Conservation (phyloP, 176 grass and related monocot species). For the Poa pratensis region DNA sequence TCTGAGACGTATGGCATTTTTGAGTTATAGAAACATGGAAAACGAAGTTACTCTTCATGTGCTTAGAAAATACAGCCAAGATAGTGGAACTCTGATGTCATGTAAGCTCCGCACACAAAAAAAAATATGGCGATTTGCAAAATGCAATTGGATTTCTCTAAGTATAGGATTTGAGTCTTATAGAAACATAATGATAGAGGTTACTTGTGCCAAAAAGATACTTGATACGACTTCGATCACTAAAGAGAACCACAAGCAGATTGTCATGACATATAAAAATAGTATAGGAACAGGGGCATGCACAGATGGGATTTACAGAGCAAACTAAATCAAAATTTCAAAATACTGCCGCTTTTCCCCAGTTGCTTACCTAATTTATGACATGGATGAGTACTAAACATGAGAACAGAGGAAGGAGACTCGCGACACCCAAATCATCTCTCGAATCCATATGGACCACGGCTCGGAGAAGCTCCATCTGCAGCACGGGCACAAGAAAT, state of each 20-base stretch:
- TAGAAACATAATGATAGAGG: not conserved
- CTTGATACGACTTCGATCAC: not conserved
- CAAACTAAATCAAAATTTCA: not conserved
- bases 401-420: not conserved
- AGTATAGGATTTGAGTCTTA: not conserved
- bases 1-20: not conserved
- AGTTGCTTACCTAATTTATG: not conserved
- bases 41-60: not conserved
- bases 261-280: not conserved
- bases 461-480: not conserved
- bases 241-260: not conserved
- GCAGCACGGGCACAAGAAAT: not conserved
- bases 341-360: not conserved
- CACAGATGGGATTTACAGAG: not conserved
- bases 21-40: not conserved
- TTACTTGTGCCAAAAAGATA: not conserved
- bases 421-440: not conserved
- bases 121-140: not conserved
- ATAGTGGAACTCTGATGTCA: not conserved
- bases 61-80: not conserved
- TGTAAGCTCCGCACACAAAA: not conserved
- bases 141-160: not conserved
- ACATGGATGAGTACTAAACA: not conserved
- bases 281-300: not conserved
- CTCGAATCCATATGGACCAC: not conserved